phyloP scores from a whole-genome alignment of 148 eudicot genomes.

The Camellia lanceoleosa region DNA sequence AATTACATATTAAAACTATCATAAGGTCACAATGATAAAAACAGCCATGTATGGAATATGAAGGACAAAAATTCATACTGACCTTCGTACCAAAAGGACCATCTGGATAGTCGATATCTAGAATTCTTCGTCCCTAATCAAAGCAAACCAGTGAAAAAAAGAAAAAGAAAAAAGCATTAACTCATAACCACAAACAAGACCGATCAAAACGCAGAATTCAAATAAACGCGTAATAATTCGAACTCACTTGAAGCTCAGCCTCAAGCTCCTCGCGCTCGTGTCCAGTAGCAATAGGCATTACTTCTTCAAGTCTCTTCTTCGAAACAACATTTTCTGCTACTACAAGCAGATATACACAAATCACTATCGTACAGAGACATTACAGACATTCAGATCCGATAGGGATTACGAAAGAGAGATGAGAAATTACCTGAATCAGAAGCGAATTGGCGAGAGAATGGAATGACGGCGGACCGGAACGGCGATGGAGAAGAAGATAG shows the following conservation, averaged over 20 bases:
- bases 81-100: slow-evolving; percentile 98
- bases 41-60: not conserved
- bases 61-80: slow-evolving; percentile 14
- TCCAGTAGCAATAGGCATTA: slow-evolving; percentile 53
- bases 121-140: slow-evolving; percentile 61
- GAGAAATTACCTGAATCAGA: slow-evolving; percentile 38
- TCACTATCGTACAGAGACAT: not conserved
- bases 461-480: slow-evolving; percentile 16
- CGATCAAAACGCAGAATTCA: not conserved
- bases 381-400: not conserved
- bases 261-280: slow-evolving; percentile 54
- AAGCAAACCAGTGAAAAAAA: not conserved
- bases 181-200: not conserved
- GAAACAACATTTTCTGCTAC: slow-evolving; percentile 23
- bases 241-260: slow-evolving; percentile 42
- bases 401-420: not conserved
- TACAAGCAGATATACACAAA: not conserved
- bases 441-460: slow-evolving; percentile 43
- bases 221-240: not conserved
- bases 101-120: slow-evolving; percentile 55
- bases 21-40: not conserved
- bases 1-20: not conserved
- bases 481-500: slow-evolving; percentile 22
- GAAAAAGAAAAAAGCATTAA: not conserved
- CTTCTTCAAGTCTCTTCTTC: slow-evolving; percentile 38